Conservation (phyloP, 148 eudicot species). For the Diospyros lotus region DNA sequence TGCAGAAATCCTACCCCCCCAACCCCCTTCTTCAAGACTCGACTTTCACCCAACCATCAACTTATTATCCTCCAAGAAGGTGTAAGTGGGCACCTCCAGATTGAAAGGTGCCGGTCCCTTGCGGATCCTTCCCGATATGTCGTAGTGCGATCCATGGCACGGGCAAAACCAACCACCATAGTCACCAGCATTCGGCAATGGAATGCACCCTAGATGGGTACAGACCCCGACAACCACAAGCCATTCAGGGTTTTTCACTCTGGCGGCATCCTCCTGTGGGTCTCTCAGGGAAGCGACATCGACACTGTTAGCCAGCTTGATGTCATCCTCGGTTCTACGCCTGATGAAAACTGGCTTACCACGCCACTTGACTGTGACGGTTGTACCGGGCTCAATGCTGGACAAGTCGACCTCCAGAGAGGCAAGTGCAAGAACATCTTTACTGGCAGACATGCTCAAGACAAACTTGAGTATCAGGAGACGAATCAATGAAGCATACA, state of each 20-base stretch:
- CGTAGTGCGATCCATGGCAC: conserved; percentile 30
- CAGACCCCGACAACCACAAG: conserved; percentile 30
- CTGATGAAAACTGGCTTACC: conserved; percentile 33
- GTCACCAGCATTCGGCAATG: conserved; percentile 33
- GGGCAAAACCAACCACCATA: conserved; percentile 38
- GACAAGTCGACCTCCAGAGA: conserved; percentile 31
- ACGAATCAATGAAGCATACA: conserved; percentile 30
- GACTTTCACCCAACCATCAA: conserved; percentile 21
- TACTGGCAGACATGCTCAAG: conserved; percentile 34
- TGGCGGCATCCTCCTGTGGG: conserved; percentile 29
- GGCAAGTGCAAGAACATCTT: conserved; percentile 32
- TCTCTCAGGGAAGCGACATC: conserved; percentile 21
- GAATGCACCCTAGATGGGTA: conserved; percentile 31
- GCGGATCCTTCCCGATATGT: conserved; percentile 32
- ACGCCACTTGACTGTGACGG: conserved; percentile 29
- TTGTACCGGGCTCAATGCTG: conserved; percentile 28
- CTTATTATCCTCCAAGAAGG: conserved; percentile 28
- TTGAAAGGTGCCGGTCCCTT: conserved; percentile 32
- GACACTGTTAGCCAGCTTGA: conserved; percentile 30
- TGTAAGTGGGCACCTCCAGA: conserved; percentile 34
- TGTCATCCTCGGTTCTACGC: conserved; percentile 29
- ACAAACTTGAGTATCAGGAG: conserved; percentile 29
- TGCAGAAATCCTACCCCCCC: neutral
- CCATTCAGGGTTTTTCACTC: conserved; percentile 33
- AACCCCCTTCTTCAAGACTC: too few relatives aligned